These are phyloP conservation scores for Brassica incana DNA, from an alignment of 345 rosid species.

Conservation along the genomic window DNA sequence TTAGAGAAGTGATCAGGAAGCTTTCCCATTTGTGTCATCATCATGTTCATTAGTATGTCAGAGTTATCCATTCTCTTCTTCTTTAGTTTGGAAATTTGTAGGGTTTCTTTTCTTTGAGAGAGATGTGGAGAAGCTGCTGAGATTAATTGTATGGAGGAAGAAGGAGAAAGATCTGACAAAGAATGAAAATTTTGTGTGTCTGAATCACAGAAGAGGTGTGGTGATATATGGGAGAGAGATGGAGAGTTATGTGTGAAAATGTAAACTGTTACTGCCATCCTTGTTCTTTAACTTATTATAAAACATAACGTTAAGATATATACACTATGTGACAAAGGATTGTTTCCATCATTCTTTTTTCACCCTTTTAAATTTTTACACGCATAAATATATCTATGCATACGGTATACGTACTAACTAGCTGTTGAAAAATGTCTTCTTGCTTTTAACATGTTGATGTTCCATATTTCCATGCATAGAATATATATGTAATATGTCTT, in stretches of 20 bases:
- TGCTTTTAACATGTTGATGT: slow-evolving; percentile 17
- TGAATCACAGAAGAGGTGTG: slow-evolving; percentile 7
- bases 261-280: slow-evolving; percentile 37
- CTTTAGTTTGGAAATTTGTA: not conserved
- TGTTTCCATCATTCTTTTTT: not conserved
- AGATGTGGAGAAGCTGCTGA: slow-evolving; percentile 36
- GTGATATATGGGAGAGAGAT: slow-evolving; percentile 30
- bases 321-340: not conserved
- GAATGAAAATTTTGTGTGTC: slow-evolving; percentile 19
- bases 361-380: not conserved
- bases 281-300: slow-evolving; percentile 35
- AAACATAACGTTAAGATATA: not conserved
- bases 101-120: not conserved
- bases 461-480: slow-evolving; percentile 5
- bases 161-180: slow-evolving; percentile 37
- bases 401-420: not conserved
- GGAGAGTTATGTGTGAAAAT: slow-evolving; percentile 22
- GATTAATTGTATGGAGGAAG: slow-evolving; percentile 31
- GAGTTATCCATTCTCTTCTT: slow-evolving; percentile 32
- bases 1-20: slow-evolving; percentile 52
- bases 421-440: not conserved
- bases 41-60: slow-evolving; percentile 47
- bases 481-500: not conserved
- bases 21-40: slow-evolving; percentile 64
- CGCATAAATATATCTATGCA: not conserved